Evolutionary conservation across 495 filamentous ascomycete genomes (phyloP).

Genomic region (Thozetella sp.): DNA sequence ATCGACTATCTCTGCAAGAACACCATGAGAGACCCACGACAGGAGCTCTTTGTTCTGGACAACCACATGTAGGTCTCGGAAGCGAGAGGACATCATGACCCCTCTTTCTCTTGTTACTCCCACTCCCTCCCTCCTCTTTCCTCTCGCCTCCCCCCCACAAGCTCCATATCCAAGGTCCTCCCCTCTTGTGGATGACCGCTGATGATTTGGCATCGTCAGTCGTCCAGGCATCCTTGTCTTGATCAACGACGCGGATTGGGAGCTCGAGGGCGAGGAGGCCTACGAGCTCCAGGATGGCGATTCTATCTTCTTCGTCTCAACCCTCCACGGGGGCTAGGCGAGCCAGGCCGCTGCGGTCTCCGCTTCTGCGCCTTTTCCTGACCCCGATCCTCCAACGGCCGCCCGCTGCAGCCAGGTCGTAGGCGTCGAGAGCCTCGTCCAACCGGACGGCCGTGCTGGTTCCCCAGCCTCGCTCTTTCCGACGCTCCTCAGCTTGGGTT

Average conservation of each 20-base stretch:
- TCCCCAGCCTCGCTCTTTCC: neutral
- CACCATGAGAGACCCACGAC: conserved; percentile 81
- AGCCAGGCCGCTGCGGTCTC: neutral
- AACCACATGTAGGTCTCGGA: conserved; percentile 72
- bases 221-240: conserved; percentile 96
- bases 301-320: conserved; percentile 95
- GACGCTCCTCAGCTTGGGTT: neutral
- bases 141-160: neutral
- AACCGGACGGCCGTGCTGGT: neutral
- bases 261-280: conserved; percentile 89
- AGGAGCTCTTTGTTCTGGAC: conserved; percentile 88
- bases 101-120: conserved; percentile 5
- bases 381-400: neutral
- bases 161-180: conserved; percentile 16
- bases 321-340: conserved; percentile 85
- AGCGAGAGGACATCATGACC: neutral
- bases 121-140: conserved; percentile 10
- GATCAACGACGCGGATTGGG: conserved; percentile 98
- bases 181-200: neutral
- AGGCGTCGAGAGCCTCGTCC: neutral
- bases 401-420: neutral
- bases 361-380: neutral
- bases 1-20: conserved; percentile 80
- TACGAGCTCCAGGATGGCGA: conserved; percentile 83
- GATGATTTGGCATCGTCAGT: conserved; percentile 43